A percentile compares a stretch with the other conserved stretches of the same genome.
Evolutionary conservation across 805 yeast genomes (phyloP).

Genomic region (Metschnikowia gelsemii): DNA sequence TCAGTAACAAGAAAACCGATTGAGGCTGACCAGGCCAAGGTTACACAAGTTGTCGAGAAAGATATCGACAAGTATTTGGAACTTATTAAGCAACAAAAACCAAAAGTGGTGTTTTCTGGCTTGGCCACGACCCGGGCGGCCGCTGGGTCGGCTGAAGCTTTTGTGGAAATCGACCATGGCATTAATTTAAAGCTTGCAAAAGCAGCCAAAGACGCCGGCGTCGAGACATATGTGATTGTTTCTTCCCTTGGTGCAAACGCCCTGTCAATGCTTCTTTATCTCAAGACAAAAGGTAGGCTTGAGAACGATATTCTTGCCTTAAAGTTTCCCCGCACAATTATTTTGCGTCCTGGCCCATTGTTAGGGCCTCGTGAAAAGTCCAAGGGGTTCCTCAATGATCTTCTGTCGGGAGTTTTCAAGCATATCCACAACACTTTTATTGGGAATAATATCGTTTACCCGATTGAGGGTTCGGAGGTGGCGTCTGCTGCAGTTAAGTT

Average conservation of each 20-base stretch:
- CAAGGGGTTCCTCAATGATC: conserved; percentile 24
- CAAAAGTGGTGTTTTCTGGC: conserved; percentile 14
- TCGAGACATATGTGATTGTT: conserved; percentile 63
- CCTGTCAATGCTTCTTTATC: conserved; percentile 56
- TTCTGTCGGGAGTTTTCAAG: conserved; percentile 33
- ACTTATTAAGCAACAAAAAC: conserved; percentile 12
- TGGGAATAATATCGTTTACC: conserved; percentile 24
- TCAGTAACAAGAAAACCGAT: conserved; percentile 55
- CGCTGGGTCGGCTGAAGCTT: conserved; percentile 66
- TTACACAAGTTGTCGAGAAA: conserved; percentile 40
- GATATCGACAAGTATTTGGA: conserved; percentile 53
- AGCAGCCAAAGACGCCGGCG: conserved; percentile 70
- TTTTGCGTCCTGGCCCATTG: conserved; percentile 74
- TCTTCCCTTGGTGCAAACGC: conserved; percentile 65
- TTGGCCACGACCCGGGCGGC: conserved; percentile 22
- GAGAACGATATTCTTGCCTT: conserved; percentile 65
- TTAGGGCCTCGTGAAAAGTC: conserved; percentile 56
- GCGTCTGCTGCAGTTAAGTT: conserved; percentile 53
- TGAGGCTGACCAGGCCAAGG: conserved; percentile 28
- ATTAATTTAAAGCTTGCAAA: conserved; percentile 66
- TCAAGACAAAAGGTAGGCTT: conserved; percentile 69
- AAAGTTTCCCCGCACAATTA: conserved; percentile 67
- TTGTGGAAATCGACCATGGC: conserved; percentile 71
- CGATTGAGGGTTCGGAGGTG: conserved; percentile 65
- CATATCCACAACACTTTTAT: conserved; percentile 18